These are phyloP conservation scores for Agrostemma githago DNA, from an alignment of 148 eudicot genomes.

Conservation along the genomic window DNA sequence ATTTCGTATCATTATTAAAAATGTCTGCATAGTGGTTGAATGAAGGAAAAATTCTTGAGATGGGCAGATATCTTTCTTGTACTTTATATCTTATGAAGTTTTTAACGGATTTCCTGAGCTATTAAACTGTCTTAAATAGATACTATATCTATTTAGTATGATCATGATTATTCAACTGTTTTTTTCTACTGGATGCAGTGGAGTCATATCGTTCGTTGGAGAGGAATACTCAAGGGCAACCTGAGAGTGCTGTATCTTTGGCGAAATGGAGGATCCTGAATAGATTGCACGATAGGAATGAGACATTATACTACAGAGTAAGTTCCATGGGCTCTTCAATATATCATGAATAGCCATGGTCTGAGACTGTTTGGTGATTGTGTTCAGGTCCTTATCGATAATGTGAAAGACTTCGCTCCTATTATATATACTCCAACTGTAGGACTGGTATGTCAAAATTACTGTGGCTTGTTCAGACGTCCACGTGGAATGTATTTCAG, in stretches of 20 bases:
- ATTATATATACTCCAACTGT: constrained; percentile 98
- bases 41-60: not conserved
- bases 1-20: not conserved
- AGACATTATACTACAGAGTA: constrained; percentile 90
- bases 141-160: not conserved
- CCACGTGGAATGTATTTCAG: constrained; percentile 99
- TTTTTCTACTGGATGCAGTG: constrained; percentile 45
- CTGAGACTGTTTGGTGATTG: constrained; percentile 28
- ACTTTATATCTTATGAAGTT: not conserved
- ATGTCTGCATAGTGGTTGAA: not conserved
- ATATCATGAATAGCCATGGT: constrained; percentile 9
- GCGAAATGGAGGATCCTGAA: constrained; percentile 97
- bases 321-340: constrained; percentile 27
- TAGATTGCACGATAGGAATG: constrained; percentile 94
- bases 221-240: constrained; percentile 72
- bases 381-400: constrained; percentile 87
- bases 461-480: constrained; percentile 95
- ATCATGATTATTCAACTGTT: not conserved
- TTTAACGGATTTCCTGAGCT: not conserved
- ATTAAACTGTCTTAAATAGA: not conserved
- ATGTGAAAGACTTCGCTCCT: constrained; percentile 87
- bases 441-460: constrained; percentile 97
- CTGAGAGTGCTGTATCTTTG: constrained; percentile 49
- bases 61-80: not conserved
- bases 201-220: constrained; percentile 81